Conservation (phyloP, 192 early-diverging fungal genomes). For the Anaeromyces robustus region DNA sequence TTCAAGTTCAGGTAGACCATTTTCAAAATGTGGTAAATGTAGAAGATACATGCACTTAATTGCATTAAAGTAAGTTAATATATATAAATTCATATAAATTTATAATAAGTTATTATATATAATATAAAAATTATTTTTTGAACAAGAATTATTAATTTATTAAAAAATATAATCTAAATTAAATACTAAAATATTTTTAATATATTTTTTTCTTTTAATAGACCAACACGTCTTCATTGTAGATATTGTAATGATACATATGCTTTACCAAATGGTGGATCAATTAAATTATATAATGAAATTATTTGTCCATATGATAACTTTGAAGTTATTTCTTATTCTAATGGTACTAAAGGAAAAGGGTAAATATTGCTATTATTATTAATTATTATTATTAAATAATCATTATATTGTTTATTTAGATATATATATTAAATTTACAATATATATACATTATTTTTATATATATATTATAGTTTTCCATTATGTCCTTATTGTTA, state of each 20-base stretch:
- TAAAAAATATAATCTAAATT: too few species aligned
- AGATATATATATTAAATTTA: too few species aligned
- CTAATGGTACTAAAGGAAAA: slow-evolving; percentile 36
- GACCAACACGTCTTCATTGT: slow-evolving; percentile 26
- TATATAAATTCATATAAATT: too few species aligned
- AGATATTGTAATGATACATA: slow-evolving; percentile 31
- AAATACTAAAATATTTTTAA: too few species aligned
- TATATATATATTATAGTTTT: not conserved
- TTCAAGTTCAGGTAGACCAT: slow-evolving; percentile 17
- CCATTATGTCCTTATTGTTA: slow-evolving; percentile 32
- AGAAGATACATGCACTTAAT: slow-evolving; percentile 31
- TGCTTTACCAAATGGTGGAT: slow-evolving; percentile 23
- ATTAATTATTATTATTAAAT: too few species aligned
- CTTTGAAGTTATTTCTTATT: slow-evolving; percentile 31
- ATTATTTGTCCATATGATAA: slow-evolving; percentile 22
- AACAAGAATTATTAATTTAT: too few species aligned
- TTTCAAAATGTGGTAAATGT: slow-evolving; percentile 33
- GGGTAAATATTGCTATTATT: slow-evolving; percentile 4
- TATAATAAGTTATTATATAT: too few species aligned
- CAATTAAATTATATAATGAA: slow-evolving; percentile 19
- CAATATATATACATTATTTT: too few species aligned
- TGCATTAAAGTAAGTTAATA: slow-evolving; percentile 1
- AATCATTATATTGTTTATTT: too few species aligned
- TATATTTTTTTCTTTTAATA: too few species aligned
- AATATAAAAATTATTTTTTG: too few species aligned